Evolutionary conservation across 2,329 filamentous ascomycete species (phyloP).

Genomic region (Aspergillus sp.): DNA sequence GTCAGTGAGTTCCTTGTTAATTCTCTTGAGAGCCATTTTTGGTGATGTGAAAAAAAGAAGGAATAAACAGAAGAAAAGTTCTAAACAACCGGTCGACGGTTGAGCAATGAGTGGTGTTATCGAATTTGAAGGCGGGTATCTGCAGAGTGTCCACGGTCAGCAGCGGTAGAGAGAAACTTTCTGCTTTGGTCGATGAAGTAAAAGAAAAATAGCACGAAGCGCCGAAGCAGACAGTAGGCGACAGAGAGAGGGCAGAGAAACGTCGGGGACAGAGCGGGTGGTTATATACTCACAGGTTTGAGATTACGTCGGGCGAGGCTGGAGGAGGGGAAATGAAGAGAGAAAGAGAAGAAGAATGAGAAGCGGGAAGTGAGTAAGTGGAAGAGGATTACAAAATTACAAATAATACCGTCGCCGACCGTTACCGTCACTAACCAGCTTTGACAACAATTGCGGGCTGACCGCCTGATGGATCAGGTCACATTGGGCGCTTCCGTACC

Average conservation of each 20-base stretch:
- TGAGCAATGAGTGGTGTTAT: constrained; percentile 13
- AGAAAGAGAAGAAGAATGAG: constrained; percentile 19
- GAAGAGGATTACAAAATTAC: constrained; percentile 14
- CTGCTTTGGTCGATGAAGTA: background rate
- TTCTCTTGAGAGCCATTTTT: constrained; percentile 53
- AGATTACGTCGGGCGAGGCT: constrained; percentile 36
- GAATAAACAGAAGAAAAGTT: constrained; percentile 8
- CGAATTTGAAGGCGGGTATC: constrained; percentile 17
- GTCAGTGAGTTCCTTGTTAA: constrained; percentile 56
- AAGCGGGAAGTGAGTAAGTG: constrained; percentile 8
- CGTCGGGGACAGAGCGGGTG: constrained; percentile 10
- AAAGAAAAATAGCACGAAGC: background rate
- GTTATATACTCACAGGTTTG: constrained; percentile 13
- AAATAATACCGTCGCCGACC: background rate
- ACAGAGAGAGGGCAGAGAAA: background rate
- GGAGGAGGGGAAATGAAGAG: constrained; percentile 24
- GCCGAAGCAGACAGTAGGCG: background rate
- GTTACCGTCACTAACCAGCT: background rate
- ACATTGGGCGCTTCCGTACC: background rate
- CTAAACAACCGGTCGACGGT: constrained; percentile 8
- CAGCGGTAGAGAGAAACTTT: background rate
- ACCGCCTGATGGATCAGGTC: background rate
- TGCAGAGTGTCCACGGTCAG: constrained; percentile 15
- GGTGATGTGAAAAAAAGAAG: constrained; percentile 18
- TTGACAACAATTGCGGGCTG: background rate